Conservation (phyloP, 2,329 filamentous ascomycete genomes). For the Gnomoniopsis sp. region DNA sequence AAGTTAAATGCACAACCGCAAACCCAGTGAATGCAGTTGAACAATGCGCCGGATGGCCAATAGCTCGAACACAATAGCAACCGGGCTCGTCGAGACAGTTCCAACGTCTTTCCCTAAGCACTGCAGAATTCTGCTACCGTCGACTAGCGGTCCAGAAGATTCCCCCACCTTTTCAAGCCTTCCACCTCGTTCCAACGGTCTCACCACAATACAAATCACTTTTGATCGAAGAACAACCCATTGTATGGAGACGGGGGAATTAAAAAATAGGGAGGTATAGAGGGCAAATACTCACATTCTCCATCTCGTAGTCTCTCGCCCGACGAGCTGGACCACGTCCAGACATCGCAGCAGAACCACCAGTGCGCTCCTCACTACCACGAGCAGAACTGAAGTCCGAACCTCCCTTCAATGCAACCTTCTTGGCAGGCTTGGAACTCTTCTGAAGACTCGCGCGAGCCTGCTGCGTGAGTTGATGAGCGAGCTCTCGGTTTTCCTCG, state of each 20-base stretch:
- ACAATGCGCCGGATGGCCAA: not conserved
- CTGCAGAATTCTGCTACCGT: not conserved
- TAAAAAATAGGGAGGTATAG: constrained; percentile 6
- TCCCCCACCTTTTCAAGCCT: not conserved
- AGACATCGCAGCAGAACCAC: constrained; percentile 55
- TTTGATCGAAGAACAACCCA: not conserved
- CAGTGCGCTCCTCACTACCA: constrained; percentile 75
- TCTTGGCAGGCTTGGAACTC: constrained; percentile 35
- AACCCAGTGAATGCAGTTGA: not conserved
- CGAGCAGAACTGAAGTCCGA: constrained; percentile 62
- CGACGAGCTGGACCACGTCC: constrained; percentile 65
- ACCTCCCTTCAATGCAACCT: constrained; percentile 47
- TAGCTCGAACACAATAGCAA: not conserved
- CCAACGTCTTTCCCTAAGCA: not conserved
- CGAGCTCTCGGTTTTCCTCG: constrained; percentile 91
- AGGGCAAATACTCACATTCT: constrained; percentile 61
- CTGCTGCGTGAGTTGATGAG: constrained; percentile 68
- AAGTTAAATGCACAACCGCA: no score
- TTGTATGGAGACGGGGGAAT: not conserved
- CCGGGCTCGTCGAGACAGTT: not conserved
- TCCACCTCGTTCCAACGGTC: not conserved
- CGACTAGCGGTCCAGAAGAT: not conserved
- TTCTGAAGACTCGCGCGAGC: constrained; percentile 57
- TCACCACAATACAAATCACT: not conserved
- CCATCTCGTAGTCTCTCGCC: constrained; percentile 76